Evolutionary conservation across 768 basidiomycete genomes (phyloP), one percentile per base, ranked within the genome.

Genomic region (Podaxis sp.): DNA sequence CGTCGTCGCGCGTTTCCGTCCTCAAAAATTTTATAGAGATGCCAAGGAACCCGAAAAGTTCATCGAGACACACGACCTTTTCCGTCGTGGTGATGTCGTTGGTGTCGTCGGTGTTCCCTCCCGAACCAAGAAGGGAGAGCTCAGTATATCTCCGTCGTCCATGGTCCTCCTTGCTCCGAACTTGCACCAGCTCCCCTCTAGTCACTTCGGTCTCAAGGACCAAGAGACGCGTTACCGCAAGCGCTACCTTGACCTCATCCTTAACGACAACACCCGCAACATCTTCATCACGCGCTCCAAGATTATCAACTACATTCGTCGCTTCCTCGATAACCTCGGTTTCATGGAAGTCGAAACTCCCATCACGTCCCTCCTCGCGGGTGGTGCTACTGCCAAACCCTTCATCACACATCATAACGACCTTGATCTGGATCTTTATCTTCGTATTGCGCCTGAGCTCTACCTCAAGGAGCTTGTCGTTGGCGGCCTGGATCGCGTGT

Each of bases 291-390:
- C 92, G 28, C 89, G 97, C 64, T 87, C 88, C 73, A 87, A 85
- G 70, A 90, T 97, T 72, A 83, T 99, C 79, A 95, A 94, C 81
- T 96, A 97, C 76, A 79, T 97, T 68, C 87, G 97, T 51, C 89
- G 89, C 67, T 99, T 86, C 84, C 77, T 99, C 61, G 95, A 97
- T 73, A 77, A 82, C 67, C 85, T 90, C 22, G 97, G 96, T 49
- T 99, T 99, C 83, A 87, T 99, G 76, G 97, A 99, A 77, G 96
- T 99, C 65, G 96, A 99, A 78, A 99, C 97, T 1, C 97, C 97
- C 5, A 97, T 99, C 83, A 99, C 92, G 77, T 95, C 90, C 70
- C 85, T 97, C 81, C 85, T 93, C 68, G 97, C 97, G 1, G 97
- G 97, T 28, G 97, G 97, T 60, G 97, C 97, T 13, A 98, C 95